Evolutionary conservation across 768 basidiomycete genomes (phyloP).

Genomic region (Phylloporus arenicola): DNA sequence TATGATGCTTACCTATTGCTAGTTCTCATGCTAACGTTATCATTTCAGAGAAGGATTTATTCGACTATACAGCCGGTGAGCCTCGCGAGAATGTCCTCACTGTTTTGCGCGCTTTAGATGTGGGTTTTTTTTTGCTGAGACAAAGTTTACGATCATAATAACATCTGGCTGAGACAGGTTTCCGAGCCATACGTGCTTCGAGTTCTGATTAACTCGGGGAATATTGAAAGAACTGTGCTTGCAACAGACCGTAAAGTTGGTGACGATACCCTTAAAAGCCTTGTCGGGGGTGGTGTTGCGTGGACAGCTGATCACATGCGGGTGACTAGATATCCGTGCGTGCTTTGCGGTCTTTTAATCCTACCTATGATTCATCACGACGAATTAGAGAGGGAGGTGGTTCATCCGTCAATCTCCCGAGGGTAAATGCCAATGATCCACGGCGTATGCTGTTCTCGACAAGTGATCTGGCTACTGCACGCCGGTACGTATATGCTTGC

Average conservation of each 20-base stretch:
- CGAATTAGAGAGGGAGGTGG: slow-evolving; percentile 61
- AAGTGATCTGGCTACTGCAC: slow-evolving; percentile 44
- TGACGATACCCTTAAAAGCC: slow-evolving; percentile 42
- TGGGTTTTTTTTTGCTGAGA: slow-evolving; percentile 28
- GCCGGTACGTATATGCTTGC: slow-evolving; percentile 35
- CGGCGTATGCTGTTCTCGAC: slow-evolving; percentile 49
- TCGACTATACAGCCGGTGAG: slow-evolving; percentile 76
- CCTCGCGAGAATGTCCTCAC: slow-evolving; percentile 59
- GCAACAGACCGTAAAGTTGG: slow-evolving; percentile 59
- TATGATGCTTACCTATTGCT: slow-evolving; percentile 8
- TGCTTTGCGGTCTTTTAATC: slow-evolving; percentile 7
- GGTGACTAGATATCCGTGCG: slow-evolving; percentile 63
- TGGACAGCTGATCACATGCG: slow-evolving; percentile 60
- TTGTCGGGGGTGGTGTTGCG: slow-evolving; percentile 49
- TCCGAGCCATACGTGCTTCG: slow-evolving; percentile 70
- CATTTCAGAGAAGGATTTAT: slow-evolving; percentile 67
- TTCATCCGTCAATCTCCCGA: slow-evolving; percentile 39
- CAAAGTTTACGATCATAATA: not conserved
- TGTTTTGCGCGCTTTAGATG: slow-evolving; percentile 76
- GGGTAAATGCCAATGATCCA: slow-evolving; percentile 30
- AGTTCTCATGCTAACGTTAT: slow-evolving; percentile 52
- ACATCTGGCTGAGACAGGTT: slow-evolving; percentile 44
- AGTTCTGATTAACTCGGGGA: slow-evolving; percentile 67
- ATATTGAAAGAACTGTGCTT: slow-evolving; percentile 70
- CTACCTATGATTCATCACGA: not conserved